Conservation (phyloP, 2,329 filamentous ascomycete genomes). For the Aspergillus eucalypticola region DNA sequence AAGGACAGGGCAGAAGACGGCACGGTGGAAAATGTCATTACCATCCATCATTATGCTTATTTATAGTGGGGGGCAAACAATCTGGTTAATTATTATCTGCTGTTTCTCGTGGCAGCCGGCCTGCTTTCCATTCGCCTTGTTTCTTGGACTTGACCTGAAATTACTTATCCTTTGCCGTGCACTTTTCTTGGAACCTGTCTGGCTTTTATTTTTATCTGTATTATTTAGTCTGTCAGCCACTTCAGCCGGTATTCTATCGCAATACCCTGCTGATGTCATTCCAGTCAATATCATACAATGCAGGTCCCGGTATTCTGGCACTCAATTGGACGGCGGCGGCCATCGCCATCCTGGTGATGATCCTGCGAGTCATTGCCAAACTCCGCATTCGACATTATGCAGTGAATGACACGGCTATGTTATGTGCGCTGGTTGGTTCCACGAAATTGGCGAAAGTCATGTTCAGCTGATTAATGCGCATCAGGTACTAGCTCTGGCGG, state of each 20-base stretch:
- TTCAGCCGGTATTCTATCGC: not conserved
- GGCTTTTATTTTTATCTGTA: not conserved
- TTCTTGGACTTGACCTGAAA: not conserved
- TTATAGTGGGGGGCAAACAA: not conserved
- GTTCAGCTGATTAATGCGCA: no score
- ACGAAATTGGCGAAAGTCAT: no score
- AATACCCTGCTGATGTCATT: not conserved
- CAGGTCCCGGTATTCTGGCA: not conserved
- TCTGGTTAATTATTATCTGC: not conserved
- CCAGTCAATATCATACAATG: not conserved
- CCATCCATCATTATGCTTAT: not conserved
- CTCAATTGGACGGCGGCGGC: conserved; percentile 4
- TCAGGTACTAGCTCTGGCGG: not conserved
- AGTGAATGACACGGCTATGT: conserved; percentile 14
- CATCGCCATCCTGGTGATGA: conserved; percentile 5
- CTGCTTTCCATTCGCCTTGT: not conserved
- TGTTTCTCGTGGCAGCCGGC: not conserved
- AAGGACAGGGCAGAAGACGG: not conserved
- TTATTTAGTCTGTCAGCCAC: not conserved
- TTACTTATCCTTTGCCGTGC: not conserved
- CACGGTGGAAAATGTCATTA: not conserved
- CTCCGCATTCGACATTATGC: conserved; percentile 11
- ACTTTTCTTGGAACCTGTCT: not conserved
- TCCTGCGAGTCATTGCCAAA: conserved; percentile 11
- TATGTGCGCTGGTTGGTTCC: conserved; percentile 11